Conservation (phyloP, 345 rosid genomes). For the Euphorbia tirucalli region DNA sequence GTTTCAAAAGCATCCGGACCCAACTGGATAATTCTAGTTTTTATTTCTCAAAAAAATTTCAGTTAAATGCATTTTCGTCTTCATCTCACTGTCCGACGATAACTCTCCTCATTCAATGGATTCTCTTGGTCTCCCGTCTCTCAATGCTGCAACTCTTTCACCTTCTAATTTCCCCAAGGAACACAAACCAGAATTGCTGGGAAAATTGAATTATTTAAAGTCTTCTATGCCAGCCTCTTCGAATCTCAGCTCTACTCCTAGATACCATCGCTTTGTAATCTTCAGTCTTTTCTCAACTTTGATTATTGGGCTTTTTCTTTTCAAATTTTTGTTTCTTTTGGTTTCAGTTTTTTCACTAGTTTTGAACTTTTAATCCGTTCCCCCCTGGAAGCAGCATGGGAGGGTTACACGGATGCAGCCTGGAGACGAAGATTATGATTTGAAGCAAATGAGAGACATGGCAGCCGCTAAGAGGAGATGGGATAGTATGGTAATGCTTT, state of each 20-base stretch:
- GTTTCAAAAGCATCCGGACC: too few relatives aligned
- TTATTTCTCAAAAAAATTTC: too few relatives aligned
- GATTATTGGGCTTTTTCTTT: background rate
- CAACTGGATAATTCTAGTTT: too few relatives aligned
- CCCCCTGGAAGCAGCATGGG: slow-evolving; percentile 32
- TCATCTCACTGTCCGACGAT: background rate
- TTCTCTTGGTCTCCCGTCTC: slow-evolving; percentile 41
- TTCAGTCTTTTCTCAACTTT: slow-evolving; percentile 14
- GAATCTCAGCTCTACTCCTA: slow-evolving; percentile 16
- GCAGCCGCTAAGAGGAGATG: slow-evolving; percentile 94
- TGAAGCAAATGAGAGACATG: slow-evolving; percentile 90
- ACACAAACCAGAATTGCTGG: slow-evolving; percentile 6
- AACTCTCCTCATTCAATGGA: slow-evolving; percentile 32
- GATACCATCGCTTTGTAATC: slow-evolving; percentile 23
- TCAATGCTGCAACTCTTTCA: slow-evolving; percentile 20
- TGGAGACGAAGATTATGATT: slow-evolving; percentile 61
- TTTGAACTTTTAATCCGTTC: slow-evolving; percentile 5
- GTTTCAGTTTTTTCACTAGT: too few relatives aligned
- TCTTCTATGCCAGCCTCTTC: slow-evolving; percentile 21
- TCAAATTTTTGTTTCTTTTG: background rate
- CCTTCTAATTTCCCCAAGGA: slow-evolving; percentile 14
- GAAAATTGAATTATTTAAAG: slow-evolving; percentile 15
- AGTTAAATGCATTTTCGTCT: background rate
- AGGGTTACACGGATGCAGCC: slow-evolving; percentile 55
- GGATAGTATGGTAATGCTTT: slow-evolving; percentile 68